Evolutionary conservation across 371 early-diverging fungal species (phyloP).

Genomic region (Paraphysoderma sedebokerense): DNA sequence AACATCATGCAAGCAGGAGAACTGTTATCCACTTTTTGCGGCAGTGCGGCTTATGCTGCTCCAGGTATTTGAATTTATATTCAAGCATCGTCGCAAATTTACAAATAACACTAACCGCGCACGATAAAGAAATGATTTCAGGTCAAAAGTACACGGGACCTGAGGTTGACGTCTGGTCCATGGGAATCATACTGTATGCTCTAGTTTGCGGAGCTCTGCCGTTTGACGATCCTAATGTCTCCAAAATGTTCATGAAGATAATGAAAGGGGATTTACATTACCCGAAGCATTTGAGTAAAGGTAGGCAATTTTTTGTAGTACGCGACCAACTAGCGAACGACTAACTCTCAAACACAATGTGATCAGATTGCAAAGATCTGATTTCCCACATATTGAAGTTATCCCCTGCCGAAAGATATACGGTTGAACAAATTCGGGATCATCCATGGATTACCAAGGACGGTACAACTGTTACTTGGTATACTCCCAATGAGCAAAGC

Average conservation of each 20-base stretch:
- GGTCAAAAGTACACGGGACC: slow-evolving; percentile 66
- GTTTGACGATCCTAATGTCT: slow-evolving; percentile 83
- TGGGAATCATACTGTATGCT: slow-evolving; percentile 77
- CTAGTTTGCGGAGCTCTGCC: slow-evolving; percentile 70
- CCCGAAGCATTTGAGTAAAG: slow-evolving; percentile 48
- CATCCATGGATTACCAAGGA: slow-evolving; percentile 32
- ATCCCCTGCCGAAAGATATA: too few relatives aligned
- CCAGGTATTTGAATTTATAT: too few relatives aligned
- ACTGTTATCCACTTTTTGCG: background rate
- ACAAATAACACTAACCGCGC: too few relatives aligned
- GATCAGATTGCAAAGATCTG: too few relatives aligned
- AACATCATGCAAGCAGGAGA: background rate
- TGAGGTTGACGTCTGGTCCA: slow-evolving; percentile 83
- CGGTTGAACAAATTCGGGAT: slow-evolving; percentile 14
- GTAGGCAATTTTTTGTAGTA: too few relatives aligned
- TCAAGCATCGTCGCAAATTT: too few relatives aligned
- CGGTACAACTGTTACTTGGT: too few relatives aligned
- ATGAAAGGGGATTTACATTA: slow-evolving; percentile 66
- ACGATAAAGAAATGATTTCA: slow-evolving; percentile 70
- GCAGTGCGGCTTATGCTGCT: background rate
- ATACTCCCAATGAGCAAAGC: too few relatives aligned
- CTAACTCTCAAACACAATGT: too few relatives aligned
- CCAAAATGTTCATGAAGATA: slow-evolving; percentile 78
- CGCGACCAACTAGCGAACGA: too few relatives aligned
- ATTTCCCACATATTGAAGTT: too few relatives aligned